Percentiles rank a stretch among this genome's conserved stretches.
Evolutionary conservation across 805 yeast species (phyloP).

Genomic region (Sungouiozyma intestinalis): DNA sequence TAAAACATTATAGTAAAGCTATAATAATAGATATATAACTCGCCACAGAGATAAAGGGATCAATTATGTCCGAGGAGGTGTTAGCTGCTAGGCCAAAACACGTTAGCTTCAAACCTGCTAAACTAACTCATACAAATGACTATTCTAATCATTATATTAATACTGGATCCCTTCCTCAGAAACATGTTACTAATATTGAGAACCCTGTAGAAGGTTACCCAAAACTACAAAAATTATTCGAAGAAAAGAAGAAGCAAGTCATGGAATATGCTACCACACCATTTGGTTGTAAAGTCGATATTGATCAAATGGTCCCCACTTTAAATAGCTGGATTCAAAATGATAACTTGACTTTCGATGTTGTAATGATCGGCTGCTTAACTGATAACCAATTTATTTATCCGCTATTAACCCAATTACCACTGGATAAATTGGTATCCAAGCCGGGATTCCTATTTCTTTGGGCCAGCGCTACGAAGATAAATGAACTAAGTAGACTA

Average conservation of each 20-base stretch:
- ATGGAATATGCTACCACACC: constrained; percentile 45
- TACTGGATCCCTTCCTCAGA: constrained; percentile 50
- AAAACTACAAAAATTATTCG: constrained; percentile 57
- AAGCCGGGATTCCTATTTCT: constrained; percentile 80
- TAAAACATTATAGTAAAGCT: neutral
- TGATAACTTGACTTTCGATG: constrained; percentile 64
- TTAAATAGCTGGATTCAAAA: constrained; percentile 52
- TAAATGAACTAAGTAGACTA: constrained; percentile 48
- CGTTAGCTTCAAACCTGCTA: constrained; percentile 18
- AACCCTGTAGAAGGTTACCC: constrained; percentile 80
- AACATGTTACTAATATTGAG: constrained; percentile 51
- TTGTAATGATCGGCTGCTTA: constrained; percentile 83
- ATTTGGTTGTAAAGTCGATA: constrained; percentile 49
- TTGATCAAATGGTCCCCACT: constrained; percentile 43
- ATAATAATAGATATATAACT: neutral
- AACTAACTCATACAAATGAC: constrained; percentile 47
- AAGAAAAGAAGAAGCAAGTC: constrained; percentile 53
- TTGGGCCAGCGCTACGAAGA: constrained; percentile 76
- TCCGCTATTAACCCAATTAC: constrained; percentile 52
- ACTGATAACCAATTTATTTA: constrained; percentile 61
- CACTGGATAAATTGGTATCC: constrained; percentile 62
- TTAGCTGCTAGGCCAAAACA: constrained; percentile 7
- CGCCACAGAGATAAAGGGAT: neutral
- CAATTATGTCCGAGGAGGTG: neutral
- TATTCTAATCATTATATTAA: constrained; percentile 62